Conservation (phyloP, 768 basidiomycete genomes). For the Auricularia sp. region DNA sequence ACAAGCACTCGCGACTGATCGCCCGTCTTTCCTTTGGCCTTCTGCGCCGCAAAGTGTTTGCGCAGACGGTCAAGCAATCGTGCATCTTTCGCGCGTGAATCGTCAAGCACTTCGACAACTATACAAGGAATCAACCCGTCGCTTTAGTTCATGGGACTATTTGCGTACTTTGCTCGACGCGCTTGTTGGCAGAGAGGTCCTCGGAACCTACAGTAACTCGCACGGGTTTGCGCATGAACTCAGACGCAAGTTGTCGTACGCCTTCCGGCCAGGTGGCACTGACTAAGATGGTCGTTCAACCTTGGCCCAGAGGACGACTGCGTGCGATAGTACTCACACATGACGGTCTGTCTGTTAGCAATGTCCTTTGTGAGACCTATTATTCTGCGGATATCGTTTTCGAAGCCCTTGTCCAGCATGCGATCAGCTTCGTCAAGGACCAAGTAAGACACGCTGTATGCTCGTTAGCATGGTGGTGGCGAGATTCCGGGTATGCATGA, state of each 20-base stretch:
- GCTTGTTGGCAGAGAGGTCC: conserved; percentile 86
- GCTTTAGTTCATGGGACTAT: background rate
- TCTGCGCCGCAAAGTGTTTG: conserved; percentile 48
- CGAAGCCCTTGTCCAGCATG: conserved; percentile 97
- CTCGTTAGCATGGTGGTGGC: conserved; percentile 3
- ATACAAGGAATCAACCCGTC: conserved; percentile 1
- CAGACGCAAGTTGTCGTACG: conserved; percentile 76
- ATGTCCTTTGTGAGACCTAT: conserved; percentile 63
- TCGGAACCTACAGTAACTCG: conserved; percentile 93
- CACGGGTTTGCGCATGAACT: conserved; percentile 78
- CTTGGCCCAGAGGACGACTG: background rate
- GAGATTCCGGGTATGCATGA: background rate
- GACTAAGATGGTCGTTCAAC: conserved; percentile 35
- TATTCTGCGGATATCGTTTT: conserved; percentile 91
- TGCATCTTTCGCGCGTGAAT: conserved; percentile 69
- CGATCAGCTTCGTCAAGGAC: conserved; percentile 97
- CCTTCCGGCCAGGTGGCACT: conserved; percentile 98
- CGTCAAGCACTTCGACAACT: conserved; percentile 84
- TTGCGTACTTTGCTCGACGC: conserved; percentile 63
- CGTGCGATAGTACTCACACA: conserved; percentile 50
- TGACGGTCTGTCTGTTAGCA: conserved; percentile 76
- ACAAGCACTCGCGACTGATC: conserved; percentile 68
- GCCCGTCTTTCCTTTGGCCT: conserved; percentile 32
- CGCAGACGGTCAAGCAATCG: conserved; percentile 50
- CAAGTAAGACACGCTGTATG: conserved; percentile 67